These are phyloP conservation scores for Ceratobasidium sp. DNA, from an alignment of 1,284 basidiomycete species.

Conservation along the genomic window DNA sequence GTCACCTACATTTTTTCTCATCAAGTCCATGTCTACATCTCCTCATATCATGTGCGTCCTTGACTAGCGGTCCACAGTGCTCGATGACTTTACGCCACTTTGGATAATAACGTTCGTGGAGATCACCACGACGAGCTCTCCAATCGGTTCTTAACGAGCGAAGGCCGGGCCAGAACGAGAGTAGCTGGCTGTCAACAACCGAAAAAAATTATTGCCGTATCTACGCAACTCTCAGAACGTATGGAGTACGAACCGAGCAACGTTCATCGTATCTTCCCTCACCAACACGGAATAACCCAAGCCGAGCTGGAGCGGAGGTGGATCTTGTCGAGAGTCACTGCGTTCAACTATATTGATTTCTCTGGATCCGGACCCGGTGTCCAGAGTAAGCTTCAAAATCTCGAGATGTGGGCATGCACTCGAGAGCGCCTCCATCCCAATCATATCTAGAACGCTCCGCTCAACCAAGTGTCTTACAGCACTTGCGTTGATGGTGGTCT, in stretches of 20 bases:
- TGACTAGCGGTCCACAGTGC: constrained; percentile 5
- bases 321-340: not conserved
- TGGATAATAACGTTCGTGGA: constrained; percentile 5
- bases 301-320: constrained; percentile 20
- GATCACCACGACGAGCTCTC: constrained; percentile 3
- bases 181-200: constrained; percentile 1
- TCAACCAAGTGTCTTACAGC: constrained; percentile 3
- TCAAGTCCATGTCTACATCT: constrained; percentile 14
- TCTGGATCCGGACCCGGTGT: not conserved
- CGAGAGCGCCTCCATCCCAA: constrained; percentile 7
- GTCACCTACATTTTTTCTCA: constrained; percentile 19
- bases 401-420: not conserved
- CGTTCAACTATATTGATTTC: not conserved
- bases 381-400: constrained; percentile 12
- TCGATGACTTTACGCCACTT: constrained; percentile 24
- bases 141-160: constrained; percentile 18
- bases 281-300: constrained; percentile 20
- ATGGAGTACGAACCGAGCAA: constrained; percentile 11
- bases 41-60: constrained; percentile 3
- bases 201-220: not conserved
- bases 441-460: constrained; percentile 16
- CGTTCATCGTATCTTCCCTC: not conserved
- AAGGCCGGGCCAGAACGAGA: constrained; percentile 15
- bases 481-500: not conserved
- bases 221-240: too few relatives aligned